phyloP scores from a whole-genome alignment of 1,284 basidiomycete genomes.

The Xerocomus minutiporus region DNA sequence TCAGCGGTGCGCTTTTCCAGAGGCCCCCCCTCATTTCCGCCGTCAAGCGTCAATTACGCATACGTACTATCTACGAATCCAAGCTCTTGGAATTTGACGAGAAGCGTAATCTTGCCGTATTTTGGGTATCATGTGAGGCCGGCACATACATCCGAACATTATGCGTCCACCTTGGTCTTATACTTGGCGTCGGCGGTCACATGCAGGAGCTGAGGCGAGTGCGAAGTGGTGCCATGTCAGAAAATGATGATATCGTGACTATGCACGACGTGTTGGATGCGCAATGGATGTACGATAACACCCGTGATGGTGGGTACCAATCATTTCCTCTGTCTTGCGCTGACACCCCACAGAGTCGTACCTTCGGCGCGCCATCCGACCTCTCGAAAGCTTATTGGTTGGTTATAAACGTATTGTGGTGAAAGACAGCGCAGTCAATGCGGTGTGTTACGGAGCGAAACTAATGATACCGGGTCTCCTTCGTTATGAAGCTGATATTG shows the following conservation, averaged over 20 bases:
- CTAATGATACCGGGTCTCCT: conserved; percentile 99
- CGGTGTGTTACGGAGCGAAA: conserved; percentile 99
- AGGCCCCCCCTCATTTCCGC: conserved; percentile 98
- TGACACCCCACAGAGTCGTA: conserved; percentile 72
- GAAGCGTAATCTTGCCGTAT: conserved; percentile 93
- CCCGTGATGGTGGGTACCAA: conserved; percentile 76
- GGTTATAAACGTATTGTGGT: conserved; percentile 99
- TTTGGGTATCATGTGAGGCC: conserved; percentile 98
- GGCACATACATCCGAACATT: conserved; percentile 98
- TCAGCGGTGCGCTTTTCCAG: conserved; percentile 98
- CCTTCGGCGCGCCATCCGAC: conserved; percentile 91
- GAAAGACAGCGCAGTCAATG: conserved; percentile 98
- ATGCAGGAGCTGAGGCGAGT: conserved; percentile 99
- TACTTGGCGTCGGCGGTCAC: conserved; percentile 96
- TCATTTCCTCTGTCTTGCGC: background rate
- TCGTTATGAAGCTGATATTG: conserved; percentile 95
- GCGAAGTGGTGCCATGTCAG: conserved; percentile 91
- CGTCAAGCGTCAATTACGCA: conserved; percentile 96
- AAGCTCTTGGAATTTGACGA: conserved; percentile 98
- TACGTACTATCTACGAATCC: conserved; percentile 96
- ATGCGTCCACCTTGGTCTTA: conserved; percentile 93
- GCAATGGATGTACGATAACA: conserved; percentile 98
- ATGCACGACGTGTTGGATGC: conserved; percentile 99
- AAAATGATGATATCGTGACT: conserved; percentile 98
- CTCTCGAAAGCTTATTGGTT: conserved; percentile 89